Evolutionary conservation across 1,139 yeast species (phyloP), one percentile per base, ranked within the genome.

Genomic region (Yamadazyma taylorii): DNA sequence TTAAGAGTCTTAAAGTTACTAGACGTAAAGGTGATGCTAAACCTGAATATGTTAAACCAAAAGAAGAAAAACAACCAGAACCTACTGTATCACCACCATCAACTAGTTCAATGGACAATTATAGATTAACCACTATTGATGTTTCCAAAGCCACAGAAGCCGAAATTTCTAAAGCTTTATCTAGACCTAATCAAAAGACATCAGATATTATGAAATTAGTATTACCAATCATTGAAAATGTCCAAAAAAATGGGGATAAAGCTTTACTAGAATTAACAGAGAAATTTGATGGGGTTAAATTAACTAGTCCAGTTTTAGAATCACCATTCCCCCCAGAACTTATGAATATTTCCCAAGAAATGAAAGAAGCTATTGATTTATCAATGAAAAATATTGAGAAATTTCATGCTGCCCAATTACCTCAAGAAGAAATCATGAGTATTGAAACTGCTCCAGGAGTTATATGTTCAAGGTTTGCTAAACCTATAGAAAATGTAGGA

Each of bases 21-120:
- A 79, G 98, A 66, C 79, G 99, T 60, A 84, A 82, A 62, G 98
- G 99, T 36, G 96, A 92, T 63, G 97, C 98, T 24, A 92, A 92
- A 65, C 82, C 87, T 26, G 79, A 81, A 55, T 92, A 71, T 43
- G 35, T 80, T 56, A 60, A 60, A 31, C 49, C 47, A 17, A 46
- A 56, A 19, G 48, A 39, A n/a, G n/a, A n/a, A n/a, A n/a, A n/a
- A n/a, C n/a, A n/a, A n/a, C n/a, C n/a, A n/a, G 15, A 17, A 28
- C 35, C 19, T 9, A 22, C 25, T 28, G 46, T 46, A 37, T 43
- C 51, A 26, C 42, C 49, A 7, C 41, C 49, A 28, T 52, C 43
- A 19, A 40, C 41, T 11, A 46, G 47, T 8, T 27, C 21, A 10
- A 12, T 48, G 9, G 29, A 15, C 55, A 59, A 34, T 16, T 87